These are phyloP conservation scores for Klebsormidium nitens DNA, from an alignment of 139 green algal genomes.

Conservation along the genomic window DNA sequence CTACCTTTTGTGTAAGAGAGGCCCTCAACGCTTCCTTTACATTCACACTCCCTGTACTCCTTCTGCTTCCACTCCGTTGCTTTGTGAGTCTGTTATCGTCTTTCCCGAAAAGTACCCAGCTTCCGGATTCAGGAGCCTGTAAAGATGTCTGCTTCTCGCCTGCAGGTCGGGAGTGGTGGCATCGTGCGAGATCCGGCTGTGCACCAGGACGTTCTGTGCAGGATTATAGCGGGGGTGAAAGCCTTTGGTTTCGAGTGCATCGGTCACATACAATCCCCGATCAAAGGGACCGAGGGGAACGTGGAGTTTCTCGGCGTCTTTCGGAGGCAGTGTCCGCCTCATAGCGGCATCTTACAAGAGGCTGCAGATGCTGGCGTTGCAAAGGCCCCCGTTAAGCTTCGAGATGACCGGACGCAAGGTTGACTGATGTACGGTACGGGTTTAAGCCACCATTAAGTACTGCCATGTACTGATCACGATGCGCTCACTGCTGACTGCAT, in stretches of 20 bases:
- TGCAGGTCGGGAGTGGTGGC: conserved; percentile 26
- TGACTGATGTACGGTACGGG: too few species aligned
- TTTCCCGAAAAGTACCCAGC: neutral
- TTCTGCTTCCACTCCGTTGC: conserved; percentile 6
- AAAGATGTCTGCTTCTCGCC: neutral
- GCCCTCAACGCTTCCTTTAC: neutral
- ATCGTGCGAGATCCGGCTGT: conserved; percentile 30
- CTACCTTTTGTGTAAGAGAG: neutral
- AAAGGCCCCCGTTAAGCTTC: too few species aligned
- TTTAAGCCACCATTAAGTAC: too few species aligned
- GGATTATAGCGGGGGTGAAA: conserved; percentile 16
- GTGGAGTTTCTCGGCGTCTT: conserved; percentile 29
- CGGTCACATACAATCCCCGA: conserved; percentile 22
- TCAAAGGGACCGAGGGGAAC: conserved; percentile 33
- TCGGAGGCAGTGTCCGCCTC: too few species aligned
- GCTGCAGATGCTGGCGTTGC: too few species aligned
- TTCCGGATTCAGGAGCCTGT: too few species aligned
- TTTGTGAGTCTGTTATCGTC: neutral
- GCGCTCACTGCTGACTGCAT: too few species aligned
- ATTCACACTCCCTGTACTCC: neutral
- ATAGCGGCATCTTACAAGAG: too few species aligned
- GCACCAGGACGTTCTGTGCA: conserved; percentile 22
- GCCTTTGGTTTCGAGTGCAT: conserved; percentile 16
- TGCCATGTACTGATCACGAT: too few species aligned
- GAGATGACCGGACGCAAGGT: too few species aligned